A percentile compares a stretch with the other conserved stretches of the same genome.
Evolutionary conservation across 257 asterid species (phyloP).

Genomic region (Coffea eugenioides): DNA sequence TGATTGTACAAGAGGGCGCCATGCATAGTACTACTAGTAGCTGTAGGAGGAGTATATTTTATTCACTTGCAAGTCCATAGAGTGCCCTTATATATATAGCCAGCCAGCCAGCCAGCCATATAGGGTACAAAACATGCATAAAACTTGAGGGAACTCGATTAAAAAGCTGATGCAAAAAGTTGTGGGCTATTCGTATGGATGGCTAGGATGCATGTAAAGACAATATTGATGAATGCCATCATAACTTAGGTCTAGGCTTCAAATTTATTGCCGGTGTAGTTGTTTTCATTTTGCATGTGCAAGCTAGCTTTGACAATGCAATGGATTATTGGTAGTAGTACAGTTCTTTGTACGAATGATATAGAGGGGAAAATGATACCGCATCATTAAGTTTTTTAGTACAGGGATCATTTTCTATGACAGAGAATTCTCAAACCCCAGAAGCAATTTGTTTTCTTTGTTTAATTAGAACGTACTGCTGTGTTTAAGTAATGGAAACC

Average conservation of each 20-base stretch:
- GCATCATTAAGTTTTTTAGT: not conserved
- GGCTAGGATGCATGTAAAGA: not conserved
- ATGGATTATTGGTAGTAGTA: not conserved
- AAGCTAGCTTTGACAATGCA: not conserved
- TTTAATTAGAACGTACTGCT: too few species aligned
- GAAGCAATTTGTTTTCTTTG: not conserved
- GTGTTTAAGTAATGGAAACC: too few species aligned
- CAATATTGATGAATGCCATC: not conserved
- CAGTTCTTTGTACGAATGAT: not conserved
- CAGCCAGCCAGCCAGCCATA: not conserved
- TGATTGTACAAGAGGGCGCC: not conserved
- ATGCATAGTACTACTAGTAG: not conserved
- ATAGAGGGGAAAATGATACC: not conserved
- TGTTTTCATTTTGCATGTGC: constrained; percentile 7
- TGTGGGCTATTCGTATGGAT: constrained; percentile 1
- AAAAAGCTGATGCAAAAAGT: not conserved
- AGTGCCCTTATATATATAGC: too few species aligned
- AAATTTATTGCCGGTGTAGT: not conserved
- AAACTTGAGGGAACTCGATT: not conserved
- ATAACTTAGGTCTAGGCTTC: constrained; percentile 1
- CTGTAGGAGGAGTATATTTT: too few species aligned
- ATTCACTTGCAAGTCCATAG: not conserved
- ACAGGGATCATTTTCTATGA: not conserved
- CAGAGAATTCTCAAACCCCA: not conserved
- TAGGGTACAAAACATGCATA: not conserved